Conservation (phyloP, 352 stramenopile genomes). For the Peronospora belbahrii region DNA sequence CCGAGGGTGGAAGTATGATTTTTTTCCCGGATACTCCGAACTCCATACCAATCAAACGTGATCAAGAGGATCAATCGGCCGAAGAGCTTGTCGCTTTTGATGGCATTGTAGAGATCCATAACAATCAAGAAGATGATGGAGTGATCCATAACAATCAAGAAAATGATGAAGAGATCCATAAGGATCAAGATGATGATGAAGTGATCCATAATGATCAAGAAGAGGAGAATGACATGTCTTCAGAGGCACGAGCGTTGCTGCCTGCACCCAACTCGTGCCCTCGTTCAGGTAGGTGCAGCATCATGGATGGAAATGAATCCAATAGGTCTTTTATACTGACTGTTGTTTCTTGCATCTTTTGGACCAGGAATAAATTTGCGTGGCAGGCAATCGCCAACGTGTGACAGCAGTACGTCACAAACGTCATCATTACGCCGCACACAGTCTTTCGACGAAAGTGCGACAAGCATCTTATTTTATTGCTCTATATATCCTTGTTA, state of each 20-base stretch:
- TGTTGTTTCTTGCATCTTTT: not conserved
- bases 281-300: constrained; percentile 19
- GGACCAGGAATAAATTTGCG: constrained; percentile 22
- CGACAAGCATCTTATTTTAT: not conserved
- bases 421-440: constrained; percentile 8
- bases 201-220: constrained; percentile 9
- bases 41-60: constrained; percentile 2
- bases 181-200: constrained; percentile 17
- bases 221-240: constrained; percentile 6
- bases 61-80: constrained; percentile 14
- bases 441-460: constrained; percentile 23
- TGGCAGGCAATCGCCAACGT: constrained; percentile 19
- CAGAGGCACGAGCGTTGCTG: constrained; percentile 18
- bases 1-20: constrained; percentile 5
- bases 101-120: constrained; percentile 15
- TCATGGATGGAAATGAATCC: no score
- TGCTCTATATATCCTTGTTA: not conserved
- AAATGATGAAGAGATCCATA: no score
- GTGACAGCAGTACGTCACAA: constrained; percentile 16
- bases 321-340: not conserved
- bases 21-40: constrained; percentile 16
- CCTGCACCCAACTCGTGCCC: constrained; percentile 28
- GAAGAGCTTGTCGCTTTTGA: constrained; percentile 21
- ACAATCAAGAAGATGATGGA: constrained; percentile 7
- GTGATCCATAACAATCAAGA: constrained; percentile 11